Evolutionary conservation across 2,329 filamentous ascomycete genomes (phyloP).

Genomic region (Fusarium buxicola): DNA sequence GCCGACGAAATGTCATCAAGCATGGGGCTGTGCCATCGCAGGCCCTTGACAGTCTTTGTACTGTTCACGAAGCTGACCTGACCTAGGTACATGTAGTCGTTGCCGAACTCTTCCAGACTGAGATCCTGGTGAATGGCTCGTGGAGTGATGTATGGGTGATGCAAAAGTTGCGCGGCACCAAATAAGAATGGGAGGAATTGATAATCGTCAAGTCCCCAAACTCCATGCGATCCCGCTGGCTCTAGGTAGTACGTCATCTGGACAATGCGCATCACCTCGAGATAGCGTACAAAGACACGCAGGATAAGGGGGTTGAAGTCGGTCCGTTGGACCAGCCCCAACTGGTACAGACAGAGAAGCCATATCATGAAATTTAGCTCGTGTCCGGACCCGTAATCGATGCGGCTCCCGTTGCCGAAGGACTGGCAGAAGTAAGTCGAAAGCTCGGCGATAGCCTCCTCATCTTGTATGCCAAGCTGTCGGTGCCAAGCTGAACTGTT

Average conservation of each 20-base stretch:
- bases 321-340: slow-evolving; percentile 69
- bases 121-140: slow-evolving; percentile 88
- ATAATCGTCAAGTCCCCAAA: slow-evolving; percentile 98
- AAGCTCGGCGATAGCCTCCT: slow-evolving; percentile 73
- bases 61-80: slow-evolving; percentile 95
- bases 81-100: slow-evolving; percentile 89
- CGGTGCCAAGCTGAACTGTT: slow-evolving; percentile 72
- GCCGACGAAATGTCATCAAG: slow-evolving; percentile 95
- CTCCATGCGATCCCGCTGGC: slow-evolving; percentile 94
- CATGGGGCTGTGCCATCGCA: slow-evolving; percentile 98
- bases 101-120: slow-evolving; percentile 85
- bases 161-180: slow-evolving; percentile 87
- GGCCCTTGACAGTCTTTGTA: slow-evolving; percentile 93
- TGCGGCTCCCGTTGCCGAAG: slow-evolving; percentile 86
- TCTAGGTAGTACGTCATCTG: slow-evolving; percentile 97
- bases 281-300: slow-evolving; percentile 83
- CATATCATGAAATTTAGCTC: slow-evolving; percentile 98
- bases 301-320: slow-evolving; percentile 83
- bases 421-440: slow-evolving; percentile 84
- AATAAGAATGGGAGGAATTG: slow-evolving; percentile 97
- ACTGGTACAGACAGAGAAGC: slow-evolving; percentile 92
- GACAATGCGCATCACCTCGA: slow-evolving; percentile 85
- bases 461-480: slow-evolving; percentile 63
- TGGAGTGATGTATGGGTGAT: slow-evolving; percentile 84
- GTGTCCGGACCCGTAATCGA: slow-evolving; percentile 97